phyloP scores from a whole-genome alignment of 257 asterid species.

The Ilex aquifolium region DNA sequence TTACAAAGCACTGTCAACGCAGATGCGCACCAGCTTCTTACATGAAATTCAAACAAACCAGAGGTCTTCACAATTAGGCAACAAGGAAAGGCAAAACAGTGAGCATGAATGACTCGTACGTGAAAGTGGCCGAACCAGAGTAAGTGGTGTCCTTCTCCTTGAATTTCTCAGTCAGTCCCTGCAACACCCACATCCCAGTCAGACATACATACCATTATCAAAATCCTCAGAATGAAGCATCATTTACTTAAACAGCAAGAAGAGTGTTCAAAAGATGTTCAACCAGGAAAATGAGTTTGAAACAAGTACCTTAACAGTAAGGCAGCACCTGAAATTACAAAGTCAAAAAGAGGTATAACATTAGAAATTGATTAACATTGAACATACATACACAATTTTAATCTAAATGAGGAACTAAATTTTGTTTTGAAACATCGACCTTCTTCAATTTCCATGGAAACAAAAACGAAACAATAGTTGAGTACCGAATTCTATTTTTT shows the following conservation, averaged over 20 bases:
- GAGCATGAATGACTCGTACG: slow-evolving; percentile 78
- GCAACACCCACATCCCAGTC: slow-evolving; percentile 11
- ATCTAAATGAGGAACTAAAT: too few relatives aligned
- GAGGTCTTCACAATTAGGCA: slow-evolving; percentile 30
- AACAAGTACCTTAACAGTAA: slow-evolving; percentile 73
- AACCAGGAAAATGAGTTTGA: too few relatives aligned
- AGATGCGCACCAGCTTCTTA: too few relatives aligned
- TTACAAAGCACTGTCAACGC: too few relatives aligned
- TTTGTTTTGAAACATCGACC: too few relatives aligned
- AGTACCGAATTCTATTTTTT: too few relatives aligned
- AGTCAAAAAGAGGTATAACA: background rate
- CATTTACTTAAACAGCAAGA: too few relatives aligned
- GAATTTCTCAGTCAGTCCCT: slow-evolving; percentile 95
- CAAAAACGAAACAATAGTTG: too few relatives aligned
- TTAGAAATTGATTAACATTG: slow-evolving; percentile 11
- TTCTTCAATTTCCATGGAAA: too few relatives aligned
- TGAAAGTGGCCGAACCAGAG: slow-evolving; percentile 77
- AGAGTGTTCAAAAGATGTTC: too few relatives aligned
- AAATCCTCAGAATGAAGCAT: background rate
- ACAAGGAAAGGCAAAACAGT: slow-evolving; percentile 82
- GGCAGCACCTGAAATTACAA: slow-evolving; percentile 76
- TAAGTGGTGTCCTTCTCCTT: slow-evolving; percentile 78
- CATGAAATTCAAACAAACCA: too few relatives aligned
- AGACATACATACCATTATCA: background rate
- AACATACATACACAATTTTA: too few relatives aligned